Evolutionary conservation across 2,329 filamentous ascomycete genomes (phyloP), one percentile per base, ranked within the genome.

Genomic region (Calycina herbarum): DNA sequence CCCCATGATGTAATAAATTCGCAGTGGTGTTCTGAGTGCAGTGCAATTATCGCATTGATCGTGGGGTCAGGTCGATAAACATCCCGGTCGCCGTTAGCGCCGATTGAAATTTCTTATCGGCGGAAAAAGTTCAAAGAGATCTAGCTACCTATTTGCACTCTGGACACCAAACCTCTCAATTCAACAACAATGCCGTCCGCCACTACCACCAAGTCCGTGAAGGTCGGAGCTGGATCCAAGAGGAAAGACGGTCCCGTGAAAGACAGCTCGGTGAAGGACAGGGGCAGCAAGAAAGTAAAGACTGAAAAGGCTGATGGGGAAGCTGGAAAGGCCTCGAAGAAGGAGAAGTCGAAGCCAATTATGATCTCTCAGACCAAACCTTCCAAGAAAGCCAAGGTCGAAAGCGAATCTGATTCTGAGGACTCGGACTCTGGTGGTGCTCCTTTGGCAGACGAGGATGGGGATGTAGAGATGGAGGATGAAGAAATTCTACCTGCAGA

Each of bases 271-370:
- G 79, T 75, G 61, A 70, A 78, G 20, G 77, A 78, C 58, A 78
- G 78, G 62, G 79, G 79, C 64, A 70, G 75, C 48, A 87, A 87
- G 76, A 89, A 89, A 75, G 77, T 79, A 48, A 81, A 81, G 70
- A 73, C 83, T 33, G 57, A 38, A 48, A 81, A 81, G 70, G 73
- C 83, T 33, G 57, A 38, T 42, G 20, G n/a, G 15, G n/a, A 51
- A 15, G 65, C 67, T 27, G n/a, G 17, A 3, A 62, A 27, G 13
- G n/a, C 24, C 24, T 42, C 27, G 15, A 62, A 62, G 31, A 38
- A 57, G 29, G 48, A 65, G 20, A 58, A 67, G 62, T 56, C 57
- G n/a, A 54, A 67, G 57, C 31, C 64, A 61, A 42, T 59, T 31
- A 51, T 29, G 29, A 35, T 40, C 7, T 11, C 10, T 1, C 54